A percentile compares a stretch with the other conserved stretches of the same genome.
phyloP scores from a whole-genome alignment of 106 monocot species.

The Dendrobium nobile region DNA sequence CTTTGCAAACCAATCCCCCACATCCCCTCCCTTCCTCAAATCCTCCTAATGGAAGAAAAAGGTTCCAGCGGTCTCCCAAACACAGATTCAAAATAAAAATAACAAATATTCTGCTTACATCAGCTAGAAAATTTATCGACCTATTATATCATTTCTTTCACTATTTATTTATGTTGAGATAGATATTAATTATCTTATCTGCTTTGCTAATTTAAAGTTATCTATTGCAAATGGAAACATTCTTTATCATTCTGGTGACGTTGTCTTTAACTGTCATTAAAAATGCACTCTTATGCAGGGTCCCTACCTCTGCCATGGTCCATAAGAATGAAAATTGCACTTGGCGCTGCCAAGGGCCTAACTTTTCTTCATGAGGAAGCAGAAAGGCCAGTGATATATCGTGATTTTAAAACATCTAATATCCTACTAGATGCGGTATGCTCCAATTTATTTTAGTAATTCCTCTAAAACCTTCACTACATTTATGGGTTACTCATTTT shows the following conservation, averaged over 20 bases:
- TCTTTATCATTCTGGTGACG: constrained; percentile 6
- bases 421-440: constrained; percentile 44
- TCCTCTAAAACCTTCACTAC: not conserved
- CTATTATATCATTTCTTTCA: not conserved
- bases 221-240: not conserved
- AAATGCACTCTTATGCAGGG: constrained; percentile 20
- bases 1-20: not conserved
- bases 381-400: constrained; percentile 56
- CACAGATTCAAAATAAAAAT: not conserved
- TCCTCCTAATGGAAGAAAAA: not conserved
- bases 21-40: not conserved
- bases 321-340: constrained; percentile 54
- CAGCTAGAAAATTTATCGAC: not conserved
- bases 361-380: constrained; percentile 64
- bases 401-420: constrained; percentile 61
- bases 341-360: constrained; percentile 53
- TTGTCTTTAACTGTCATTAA: not conserved
- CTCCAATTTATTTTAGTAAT: not conserved
- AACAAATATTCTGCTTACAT: not conserved
- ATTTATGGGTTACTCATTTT: not conserved
- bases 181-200: not conserved
- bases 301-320: constrained; percentile 51
- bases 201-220: not conserved
- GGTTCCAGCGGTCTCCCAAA: not conserved
- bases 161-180: not conserved